phyloP scores from a whole-genome alignment of 1,284 basidiomycete genomes.

The Cryptococcus amylolentus region DNA sequence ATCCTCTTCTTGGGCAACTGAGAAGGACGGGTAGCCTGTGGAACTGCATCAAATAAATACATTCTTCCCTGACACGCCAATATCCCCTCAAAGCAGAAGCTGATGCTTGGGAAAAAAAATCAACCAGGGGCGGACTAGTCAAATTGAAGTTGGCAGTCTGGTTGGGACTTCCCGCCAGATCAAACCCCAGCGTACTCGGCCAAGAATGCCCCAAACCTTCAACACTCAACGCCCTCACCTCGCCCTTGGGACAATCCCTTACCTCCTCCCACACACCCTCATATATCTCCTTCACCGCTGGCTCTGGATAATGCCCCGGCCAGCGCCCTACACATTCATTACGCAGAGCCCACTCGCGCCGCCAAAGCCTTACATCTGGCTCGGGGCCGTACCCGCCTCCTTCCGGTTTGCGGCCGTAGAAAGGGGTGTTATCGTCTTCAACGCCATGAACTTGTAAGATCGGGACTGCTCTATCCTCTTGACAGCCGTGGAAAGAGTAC shows the following conservation, averaged over 20 bases:
- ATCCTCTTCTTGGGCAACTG: no score
- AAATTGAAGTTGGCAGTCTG: slow-evolving; percentile 26
- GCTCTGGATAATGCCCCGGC: not conserved
- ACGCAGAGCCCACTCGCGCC: slow-evolving; percentile 19
- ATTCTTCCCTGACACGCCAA: no score
- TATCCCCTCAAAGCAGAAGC: not conserved
- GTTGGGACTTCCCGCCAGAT: slow-evolving; percentile 25
- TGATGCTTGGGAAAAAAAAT: slow-evolving; percentile 19
- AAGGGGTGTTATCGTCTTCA: slow-evolving; percentile 23
- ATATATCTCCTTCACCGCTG: slow-evolving; percentile 3
- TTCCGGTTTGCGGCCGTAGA: slow-evolving; percentile 18
- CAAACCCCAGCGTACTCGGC: slow-evolving; percentile 24
- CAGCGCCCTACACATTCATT: slow-evolving; percentile 15
- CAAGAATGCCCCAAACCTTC: slow-evolving; percentile 21
- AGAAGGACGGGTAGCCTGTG: no score
- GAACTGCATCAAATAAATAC: no score
- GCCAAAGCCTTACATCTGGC: slow-evolving; percentile 22
- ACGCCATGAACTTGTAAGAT: slow-evolving; percentile 26
- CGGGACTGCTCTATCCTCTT: slow-evolving; percentile 19
- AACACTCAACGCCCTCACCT: slow-evolving; percentile 18
- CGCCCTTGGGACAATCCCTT: slow-evolving; percentile 14
- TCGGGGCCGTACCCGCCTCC: slow-evolving; percentile 13
- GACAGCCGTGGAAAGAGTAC: slow-evolving; percentile 20
- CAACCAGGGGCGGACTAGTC: slow-evolving; percentile 14
- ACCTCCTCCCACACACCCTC: slow-evolving; percentile 9